Conservation (phyloP, 805 yeast species). For the Lachancea mirantina region DNA sequence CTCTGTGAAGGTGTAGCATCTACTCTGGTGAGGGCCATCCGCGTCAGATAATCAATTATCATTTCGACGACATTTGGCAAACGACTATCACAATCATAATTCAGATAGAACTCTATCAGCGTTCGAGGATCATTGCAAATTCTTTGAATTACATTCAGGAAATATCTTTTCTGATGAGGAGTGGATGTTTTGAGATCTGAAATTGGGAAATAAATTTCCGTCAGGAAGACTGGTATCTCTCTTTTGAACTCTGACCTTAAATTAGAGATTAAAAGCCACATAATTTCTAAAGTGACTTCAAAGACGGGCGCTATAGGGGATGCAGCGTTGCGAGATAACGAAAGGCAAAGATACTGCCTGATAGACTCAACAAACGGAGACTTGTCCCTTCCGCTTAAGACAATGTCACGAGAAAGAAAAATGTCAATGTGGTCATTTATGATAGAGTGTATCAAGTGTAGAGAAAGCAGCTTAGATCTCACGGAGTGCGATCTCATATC, state of each 20-base stretch:
- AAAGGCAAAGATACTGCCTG: slow-evolving; percentile 74
- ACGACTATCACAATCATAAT: slow-evolving; percentile 84
- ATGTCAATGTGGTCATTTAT: slow-evolving; percentile 79
- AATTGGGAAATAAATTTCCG: slow-evolving; percentile 90
- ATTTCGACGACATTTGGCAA: slow-evolving; percentile 83
- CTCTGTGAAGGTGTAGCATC: slow-evolving; percentile 67
- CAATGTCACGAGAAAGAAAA: slow-evolving; percentile 54
- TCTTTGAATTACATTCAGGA: slow-evolving; percentile 72
- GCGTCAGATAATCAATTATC: slow-evolving; percentile 65
- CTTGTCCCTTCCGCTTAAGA: slow-evolving; percentile 47
- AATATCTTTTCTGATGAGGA: slow-evolving; percentile 84
- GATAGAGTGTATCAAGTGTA: slow-evolving; percentile 81
- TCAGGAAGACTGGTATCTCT: slow-evolving; percentile 89
- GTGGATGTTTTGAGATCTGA: slow-evolving; percentile 89
- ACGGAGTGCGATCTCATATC: slow-evolving; percentile 89
- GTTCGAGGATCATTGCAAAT: slow-evolving; percentile 85
- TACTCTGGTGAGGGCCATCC: slow-evolving; percentile 59
- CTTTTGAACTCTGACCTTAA: slow-evolving; percentile 82
- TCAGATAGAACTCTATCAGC: slow-evolving; percentile 84
- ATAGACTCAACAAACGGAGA: slow-evolving; percentile 69
- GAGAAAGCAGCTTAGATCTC: slow-evolving; percentile 80
- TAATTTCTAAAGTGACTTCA: slow-evolving; percentile 85
- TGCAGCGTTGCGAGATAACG: slow-evolving; percentile 86
- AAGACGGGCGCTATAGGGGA: slow-evolving; percentile 86
- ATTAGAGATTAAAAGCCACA: slow-evolving; percentile 81